Percentiles rank a stretch among this genome's conserved stretches.
phyloP scores from a whole-genome alignment of 495 filamentous ascomycete genomes.

The Tetracladium setigerum region DNA sequence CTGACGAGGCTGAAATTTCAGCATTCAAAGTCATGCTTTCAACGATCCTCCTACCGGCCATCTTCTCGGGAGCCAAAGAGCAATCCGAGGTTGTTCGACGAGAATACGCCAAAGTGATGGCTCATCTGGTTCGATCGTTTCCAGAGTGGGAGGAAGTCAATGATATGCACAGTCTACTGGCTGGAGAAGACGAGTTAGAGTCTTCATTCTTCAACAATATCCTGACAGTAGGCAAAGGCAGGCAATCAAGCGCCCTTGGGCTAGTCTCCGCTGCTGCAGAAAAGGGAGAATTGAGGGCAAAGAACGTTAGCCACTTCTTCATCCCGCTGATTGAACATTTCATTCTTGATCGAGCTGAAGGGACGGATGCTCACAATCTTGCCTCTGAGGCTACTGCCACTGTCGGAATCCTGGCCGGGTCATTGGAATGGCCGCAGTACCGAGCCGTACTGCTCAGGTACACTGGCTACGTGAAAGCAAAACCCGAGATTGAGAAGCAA shows the following conservation, averaged over 20 bases:
- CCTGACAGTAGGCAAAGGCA: slow-evolving; percentile 82
- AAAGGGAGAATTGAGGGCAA: slow-evolving; percentile 54
- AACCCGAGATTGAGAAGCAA: slow-evolving; percentile 78
- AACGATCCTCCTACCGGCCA: slow-evolving; percentile 59
- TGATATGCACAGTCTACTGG: slow-evolving; percentile 69
- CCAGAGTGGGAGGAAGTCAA: slow-evolving; percentile 58
- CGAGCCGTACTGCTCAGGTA: slow-evolving; percentile 74
- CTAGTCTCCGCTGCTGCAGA: slow-evolving; percentile 59
- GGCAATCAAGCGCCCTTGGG: slow-evolving; percentile 76
- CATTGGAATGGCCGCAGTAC: slow-evolving; percentile 88
- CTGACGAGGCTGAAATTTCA: slow-evolving; percentile 21
- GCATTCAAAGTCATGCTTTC: slow-evolving; percentile 42
- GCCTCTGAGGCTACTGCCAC: slow-evolving; percentile 72
- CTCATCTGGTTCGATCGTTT: slow-evolving; percentile 65
- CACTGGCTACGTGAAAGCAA: slow-evolving; percentile 67
- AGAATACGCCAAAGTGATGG: slow-evolving; percentile 72
- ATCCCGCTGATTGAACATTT: slow-evolving; percentile 91
- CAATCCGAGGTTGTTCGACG: slow-evolving; percentile 73
- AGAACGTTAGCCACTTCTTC: slow-evolving; percentile 79
- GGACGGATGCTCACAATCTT: slow-evolving; percentile 74
- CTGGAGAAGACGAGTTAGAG: slow-evolving; percentile 68
- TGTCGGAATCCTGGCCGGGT: slow-evolving; percentile 63
- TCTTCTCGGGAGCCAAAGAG: slow-evolving; percentile 68
- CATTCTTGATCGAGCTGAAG: slow-evolving; percentile 69
- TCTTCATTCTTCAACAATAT: slow-evolving; percentile 91